phyloP scores from a whole-genome alignment of 2,329 filamentous ascomycete species.

The Aureobasidium melanogenum region DNA sequence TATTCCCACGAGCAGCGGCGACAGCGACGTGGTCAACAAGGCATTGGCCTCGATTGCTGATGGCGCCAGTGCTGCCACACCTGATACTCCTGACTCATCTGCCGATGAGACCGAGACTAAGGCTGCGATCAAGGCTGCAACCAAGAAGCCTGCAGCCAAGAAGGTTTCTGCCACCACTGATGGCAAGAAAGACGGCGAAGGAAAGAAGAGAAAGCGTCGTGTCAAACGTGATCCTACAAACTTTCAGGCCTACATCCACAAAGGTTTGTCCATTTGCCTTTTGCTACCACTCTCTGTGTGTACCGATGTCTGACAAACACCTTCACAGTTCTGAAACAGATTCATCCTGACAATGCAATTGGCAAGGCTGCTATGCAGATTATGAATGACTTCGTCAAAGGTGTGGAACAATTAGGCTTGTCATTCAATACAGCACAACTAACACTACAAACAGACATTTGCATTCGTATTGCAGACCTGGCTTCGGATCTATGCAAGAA shows the following conservation, averaged over 20 bases:
- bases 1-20: neutral
- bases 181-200: slow-evolving; percentile 15
- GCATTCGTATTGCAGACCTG: neutral
- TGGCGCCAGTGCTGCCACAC: neutral
- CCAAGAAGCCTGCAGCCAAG: neutral
- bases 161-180: slow-evolving; percentile 62
- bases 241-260: neutral
- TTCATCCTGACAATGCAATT: neutral
- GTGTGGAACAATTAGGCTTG: neutral
- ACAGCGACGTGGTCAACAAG: neutral
- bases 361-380: neutral
- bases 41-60: neutral
- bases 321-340: neutral
- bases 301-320: neutral
- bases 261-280: neutral
- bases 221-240: neutral
- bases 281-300: neutral
- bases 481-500: slow-evolving; percentile 5
- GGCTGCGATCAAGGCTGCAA: neutral
- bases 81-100: neutral
- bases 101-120: neutral
- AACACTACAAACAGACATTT: neutral
- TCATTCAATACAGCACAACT: neutral
- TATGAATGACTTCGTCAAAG: slow-evolving; percentile 6
- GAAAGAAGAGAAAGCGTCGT: neutral